Evolutionary conservation across 2,329 filamentous ascomycete species (phyloP), one percentile per base, ranked within the genome.

Genomic region (Xylaria sp.): DNA sequence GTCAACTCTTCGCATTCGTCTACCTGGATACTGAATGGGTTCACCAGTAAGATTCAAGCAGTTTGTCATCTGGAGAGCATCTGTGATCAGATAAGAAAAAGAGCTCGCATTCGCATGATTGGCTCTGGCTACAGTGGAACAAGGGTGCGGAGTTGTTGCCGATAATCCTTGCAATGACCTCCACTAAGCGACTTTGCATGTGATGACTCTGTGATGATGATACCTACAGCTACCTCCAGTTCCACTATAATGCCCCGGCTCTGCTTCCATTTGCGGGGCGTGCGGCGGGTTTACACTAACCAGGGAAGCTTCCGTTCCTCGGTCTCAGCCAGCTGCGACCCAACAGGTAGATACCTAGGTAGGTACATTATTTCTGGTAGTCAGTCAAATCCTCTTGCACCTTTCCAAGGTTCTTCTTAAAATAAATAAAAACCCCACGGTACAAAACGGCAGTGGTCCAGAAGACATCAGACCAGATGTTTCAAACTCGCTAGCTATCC

Each of bases 21-120:
- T 63, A 9, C 36, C n/a, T 20, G 31, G 13, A 29, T 55, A 13
- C 10, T 5, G 11, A 31, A 17, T 22, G 15, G 5, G 7, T 22
- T 42, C 55, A 59, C 69, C 67, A 71, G 64, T 71, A 17, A 66
- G 36, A 58, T 45, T 53, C 29, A 13, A 60, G 63, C 13, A 17
- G 54, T 69, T 63, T 65, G 69, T 71, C 66, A 69, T 66, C 55
- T 27, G 44, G 27, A 38, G 17, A 63, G 59, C 53, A 36, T 51
- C 54, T 66, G 56, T 59, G 69, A 71, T 71, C 67, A 64, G 69
- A 71, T 69, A 69, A 68, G 42, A 39, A 42, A 20, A n/a, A 38
- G 50, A 55, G 39, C 59, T 69, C 62, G 67, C 69, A 69, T 67
- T 71, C 69, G 65, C 63, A 61, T 47, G 54, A 33, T 59, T 63